Evolutionary conservation across 2,329 filamentous ascomycete species (phyloP), one percentile per base, ranked within the genome.

Genomic region (Hymenoscyphus infarciens): DNA sequence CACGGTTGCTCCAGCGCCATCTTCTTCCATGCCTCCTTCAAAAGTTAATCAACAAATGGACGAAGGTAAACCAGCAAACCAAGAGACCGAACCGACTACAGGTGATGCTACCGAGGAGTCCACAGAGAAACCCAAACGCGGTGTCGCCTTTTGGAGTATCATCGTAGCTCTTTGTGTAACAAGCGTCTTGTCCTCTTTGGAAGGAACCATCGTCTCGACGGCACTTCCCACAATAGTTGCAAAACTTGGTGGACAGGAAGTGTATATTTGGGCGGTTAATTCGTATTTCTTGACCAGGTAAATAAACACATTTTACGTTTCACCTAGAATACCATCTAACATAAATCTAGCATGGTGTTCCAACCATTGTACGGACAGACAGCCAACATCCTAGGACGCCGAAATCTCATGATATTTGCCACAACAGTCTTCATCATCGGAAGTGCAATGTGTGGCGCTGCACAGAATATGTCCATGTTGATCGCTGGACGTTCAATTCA

Each of bases 401-500:
- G 52, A 7, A 59, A 29, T 38, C 25, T 59, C 3, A 53, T 54
- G 19, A 62, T 62, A 15, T 22, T 42, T 13, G 35, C 55, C 15
- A 52, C 58, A 19, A n/a, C 33, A n/a, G 16, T 63, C 15, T 60
- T 63, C 39, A 42, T 31, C 11, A 31, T 63, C 7, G 57, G 56
- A n/a, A 59, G 56, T 25, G 52, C 22, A 15, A 54, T 54, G 29
- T 54, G 61, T 15, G 55, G 57, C 22, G 33, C 19, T 15, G 16
- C 57, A 52, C 35, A 49, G 13, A 85, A 80, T 67, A 83, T 88
- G 67, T 76, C 81, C 35, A 87, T 88, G 82, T 77, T 89, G 45
- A 82, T 89, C 60, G 81, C 79, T 6, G 85, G 83, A 19, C 77
- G 87, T 69, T 82, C 83, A 0, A 77, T 89, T 52, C 87, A 89